Evolutionary conservation across 2,329 filamentous ascomycete species (phyloP), one percentile per base, ranked within the genome.

Genomic region (Aquanectria penicillioides): DNA sequence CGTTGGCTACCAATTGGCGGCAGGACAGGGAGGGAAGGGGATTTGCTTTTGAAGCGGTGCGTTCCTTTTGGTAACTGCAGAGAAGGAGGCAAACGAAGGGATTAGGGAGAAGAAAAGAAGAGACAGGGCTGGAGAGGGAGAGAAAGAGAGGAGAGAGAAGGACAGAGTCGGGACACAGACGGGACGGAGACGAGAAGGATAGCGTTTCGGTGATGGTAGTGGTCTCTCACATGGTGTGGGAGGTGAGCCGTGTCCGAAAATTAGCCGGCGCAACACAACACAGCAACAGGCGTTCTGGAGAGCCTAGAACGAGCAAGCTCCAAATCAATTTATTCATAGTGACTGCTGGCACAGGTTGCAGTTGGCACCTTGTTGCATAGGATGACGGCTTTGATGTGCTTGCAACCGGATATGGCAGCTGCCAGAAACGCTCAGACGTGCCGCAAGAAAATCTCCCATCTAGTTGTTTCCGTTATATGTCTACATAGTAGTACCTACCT

Each of bases 201-300:
- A 18, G 41, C 41, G 41, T 31, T 46, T n/a, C n/a, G 41, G 41
- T 46, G 41, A 46, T n/a, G 41, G 31, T 46, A 28, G 31, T 46
- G 41, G 17, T 33, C 34, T 37, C 40, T 31, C 41, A 46, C 41
- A 46, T 46, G 26, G 41, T 18, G 41, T 28, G 26, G 41, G 29
- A 46, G 40, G 25, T 49, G 31, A 36, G 44, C 29, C 44, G 44
- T 13, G 33, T 25, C 51, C 62, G 62, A 47, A 15, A 41, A 62
- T 64, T 62, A 64, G 33, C 62, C 62, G 59, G 62, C 59, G 59
- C 62, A 62, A 62, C 46, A 12, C 7, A 20, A n/a, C 3, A 20
- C 9, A 26, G 17, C 33, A 28, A 56, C 11, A n/a, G n/a, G n/a
- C n/a, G n/a, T n/a, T n/a, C n/a, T 37, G 36, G 23, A 17, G 17